Evolutionary conservation across 768 basidiomycete genomes (phyloP).

Genomic region (Termitomyces sp.): DNA sequence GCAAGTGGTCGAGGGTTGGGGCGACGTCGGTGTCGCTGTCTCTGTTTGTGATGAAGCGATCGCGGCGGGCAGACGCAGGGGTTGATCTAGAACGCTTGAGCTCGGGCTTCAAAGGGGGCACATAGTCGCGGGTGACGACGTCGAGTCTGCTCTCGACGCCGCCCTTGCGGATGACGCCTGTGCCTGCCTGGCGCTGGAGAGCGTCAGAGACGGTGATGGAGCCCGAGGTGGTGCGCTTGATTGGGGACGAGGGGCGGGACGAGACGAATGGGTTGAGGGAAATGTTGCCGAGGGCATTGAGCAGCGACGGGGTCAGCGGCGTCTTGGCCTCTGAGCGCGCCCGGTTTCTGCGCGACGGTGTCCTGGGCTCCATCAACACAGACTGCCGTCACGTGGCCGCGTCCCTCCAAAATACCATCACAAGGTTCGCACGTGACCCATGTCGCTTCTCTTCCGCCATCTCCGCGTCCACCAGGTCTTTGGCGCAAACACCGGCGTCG

Average conservation of each 20-base stretch:
- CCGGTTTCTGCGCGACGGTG: slow-evolving; percentile 41
- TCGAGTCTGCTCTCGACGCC: slow-evolving; percentile 74
- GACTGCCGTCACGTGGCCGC: neutral
- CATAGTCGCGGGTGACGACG: slow-evolving; percentile 73
- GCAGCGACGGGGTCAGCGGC: slow-evolving; percentile 43
- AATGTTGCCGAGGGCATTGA: slow-evolving; percentile 35
- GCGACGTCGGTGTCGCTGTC: slow-evolving; percentile 49
- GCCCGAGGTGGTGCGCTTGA: slow-evolving; percentile 52
- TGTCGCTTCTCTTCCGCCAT: slow-evolving; percentile 74
- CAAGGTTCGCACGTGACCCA: neutral
- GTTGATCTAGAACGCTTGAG: slow-evolving; percentile 72
- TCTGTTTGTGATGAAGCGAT: slow-evolving; percentile 68
- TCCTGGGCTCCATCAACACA: slow-evolving; percentile 28
- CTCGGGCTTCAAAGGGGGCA: slow-evolving; percentile 58
- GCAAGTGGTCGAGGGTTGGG: slow-evolving; percentile 60
- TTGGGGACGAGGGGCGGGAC: slow-evolving; percentile 57
- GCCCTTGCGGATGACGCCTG: slow-evolving; percentile 70
- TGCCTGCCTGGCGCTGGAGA: slow-evolving; percentile 56
- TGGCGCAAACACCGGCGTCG: slow-evolving; percentile 95
- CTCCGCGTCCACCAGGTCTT: slow-evolving; percentile 88
- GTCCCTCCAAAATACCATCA: too few species aligned
- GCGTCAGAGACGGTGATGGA: slow-evolving; percentile 46
- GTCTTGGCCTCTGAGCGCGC: slow-evolving; percentile 47
- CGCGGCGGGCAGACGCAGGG: slow-evolving; percentile 56
- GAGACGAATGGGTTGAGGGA: slow-evolving; percentile 63